Conservation (phyloP, 2,329 filamentous ascomycete genomes). For the Epichloe hybrida region DNA sequence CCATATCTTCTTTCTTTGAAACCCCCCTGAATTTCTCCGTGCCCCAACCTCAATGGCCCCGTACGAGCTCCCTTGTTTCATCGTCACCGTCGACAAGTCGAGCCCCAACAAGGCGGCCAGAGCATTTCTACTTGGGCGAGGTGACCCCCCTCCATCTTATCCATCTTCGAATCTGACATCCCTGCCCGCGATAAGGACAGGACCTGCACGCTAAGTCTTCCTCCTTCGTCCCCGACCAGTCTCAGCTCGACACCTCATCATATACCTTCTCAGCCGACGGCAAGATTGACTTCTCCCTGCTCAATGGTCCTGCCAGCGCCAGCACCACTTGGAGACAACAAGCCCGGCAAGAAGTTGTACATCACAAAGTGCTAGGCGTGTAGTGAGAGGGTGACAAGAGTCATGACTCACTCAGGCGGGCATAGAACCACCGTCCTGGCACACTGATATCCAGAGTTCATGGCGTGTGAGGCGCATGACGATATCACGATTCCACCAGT, state of each 20-base stretch:
- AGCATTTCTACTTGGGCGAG: slow-evolving; percentile 39
- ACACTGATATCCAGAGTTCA: too few species aligned
- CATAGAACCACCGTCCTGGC: too few species aligned
- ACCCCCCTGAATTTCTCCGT: too few species aligned
- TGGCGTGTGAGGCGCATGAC: not conserved
- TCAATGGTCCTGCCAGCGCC: slow-evolving; percentile 30
- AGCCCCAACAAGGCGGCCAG: slow-evolving; percentile 38
- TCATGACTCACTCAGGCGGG: not conserved
- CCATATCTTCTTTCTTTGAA: too few species aligned
- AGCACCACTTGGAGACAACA: slow-evolving; percentile 32
- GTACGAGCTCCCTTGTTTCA: slow-evolving; percentile 47
- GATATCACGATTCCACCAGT: not conserved
- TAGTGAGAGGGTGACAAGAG: not conserved
- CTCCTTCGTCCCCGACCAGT: slow-evolving; percentile 38
- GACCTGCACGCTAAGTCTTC: slow-evolving; percentile 50
- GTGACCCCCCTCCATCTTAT: slow-evolving; percentile 36
- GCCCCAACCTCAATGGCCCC: too few species aligned
- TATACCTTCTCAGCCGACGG: slow-evolving; percentile 36
- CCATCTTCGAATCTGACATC: slow-evolving; percentile 60
- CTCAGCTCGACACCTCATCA: slow-evolving; percentile 44
- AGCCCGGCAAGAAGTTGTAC: slow-evolving; percentile 29
- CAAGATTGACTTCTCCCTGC: slow-evolving; percentile 36
- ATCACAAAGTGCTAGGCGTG: slow-evolving; percentile 18
- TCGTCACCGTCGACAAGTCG: slow-evolving; percentile 43
- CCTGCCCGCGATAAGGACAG: slow-evolving; percentile 37